A percentile compares a stretch with the other conserved stretches of the same genome.
These are phyloP conservation scores for Fonsecaea pugnacius DNA, from an alignment of 2,329 filamentous ascomycete genomes.

Conservation along the genomic window DNA sequence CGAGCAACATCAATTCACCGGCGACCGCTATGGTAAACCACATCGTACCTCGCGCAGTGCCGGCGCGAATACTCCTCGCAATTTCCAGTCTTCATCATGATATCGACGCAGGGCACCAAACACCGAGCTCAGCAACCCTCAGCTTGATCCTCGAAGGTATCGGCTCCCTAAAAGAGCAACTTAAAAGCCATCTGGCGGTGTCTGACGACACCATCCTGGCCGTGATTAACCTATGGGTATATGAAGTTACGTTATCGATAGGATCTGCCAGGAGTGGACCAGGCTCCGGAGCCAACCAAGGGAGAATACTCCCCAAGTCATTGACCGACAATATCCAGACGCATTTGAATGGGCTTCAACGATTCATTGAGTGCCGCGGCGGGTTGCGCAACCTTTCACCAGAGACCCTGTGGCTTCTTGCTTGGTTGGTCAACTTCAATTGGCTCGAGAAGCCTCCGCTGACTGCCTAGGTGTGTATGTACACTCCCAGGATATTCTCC, in stretches of 20 bases:
- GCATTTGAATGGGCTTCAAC: slow-evolving; percentile 20
- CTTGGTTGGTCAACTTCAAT: slow-evolving; percentile 11
- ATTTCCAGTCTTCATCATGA: slow-evolving; percentile 19
- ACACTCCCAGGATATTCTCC: slow-evolving; percentile 25
- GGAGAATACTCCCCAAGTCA: not conserved
- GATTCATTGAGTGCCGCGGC: slow-evolving; percentile 15
- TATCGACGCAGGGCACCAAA: slow-evolving; percentile 14
- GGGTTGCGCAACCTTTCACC: slow-evolving; percentile 17
- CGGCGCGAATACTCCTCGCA: slow-evolving; percentile 20
- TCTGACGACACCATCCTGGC: slow-evolving; percentile 19
- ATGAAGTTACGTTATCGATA: slow-evolving; percentile 21
- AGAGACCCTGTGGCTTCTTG: slow-evolving; percentile 20
- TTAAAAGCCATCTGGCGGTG: slow-evolving; percentile 11
- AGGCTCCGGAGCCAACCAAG: not conserved
- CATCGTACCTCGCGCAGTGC: slow-evolving; percentile 2
- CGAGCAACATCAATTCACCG: slow-evolving; percentile 12
- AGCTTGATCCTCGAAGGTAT: slow-evolving; percentile 18
- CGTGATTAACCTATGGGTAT: slow-evolving; percentile 20
- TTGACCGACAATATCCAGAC: slow-evolving; percentile 17
- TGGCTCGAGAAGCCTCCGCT: not conserved
- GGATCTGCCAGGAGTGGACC: not conserved
- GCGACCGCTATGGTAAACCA: slow-evolving; percentile 17
- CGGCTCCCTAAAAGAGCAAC: slow-evolving; percentile 18
- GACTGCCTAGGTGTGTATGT: slow-evolving; percentile 20
- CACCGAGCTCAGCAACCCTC: slow-evolving; percentile 15